phyloP scores from a whole-genome alignment of 1,284 basidiomycete genomes.

The Tremellales sp. region DNA sequence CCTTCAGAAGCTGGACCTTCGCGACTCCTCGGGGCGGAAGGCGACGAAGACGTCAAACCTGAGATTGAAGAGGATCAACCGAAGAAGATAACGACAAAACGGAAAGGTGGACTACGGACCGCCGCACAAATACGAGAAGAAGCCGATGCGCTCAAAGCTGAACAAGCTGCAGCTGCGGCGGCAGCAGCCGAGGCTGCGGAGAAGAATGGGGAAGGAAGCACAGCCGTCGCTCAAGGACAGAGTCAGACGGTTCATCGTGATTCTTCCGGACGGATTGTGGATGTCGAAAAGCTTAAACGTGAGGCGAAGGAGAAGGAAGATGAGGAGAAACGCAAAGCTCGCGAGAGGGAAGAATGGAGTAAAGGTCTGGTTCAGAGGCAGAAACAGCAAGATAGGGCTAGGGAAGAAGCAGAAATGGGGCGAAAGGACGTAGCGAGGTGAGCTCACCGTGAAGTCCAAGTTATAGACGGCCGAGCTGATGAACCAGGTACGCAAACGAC shows the following conservation, averaged over 20 bases:
- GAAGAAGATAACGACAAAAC: constrained; percentile 26
- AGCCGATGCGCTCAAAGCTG: constrained; percentile 45
- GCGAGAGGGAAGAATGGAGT: constrained; percentile 91
- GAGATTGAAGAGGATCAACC: constrained; percentile 21
- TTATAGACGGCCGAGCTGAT: no score
- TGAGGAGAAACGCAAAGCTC: constrained; percentile 75
- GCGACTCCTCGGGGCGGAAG: background rate
- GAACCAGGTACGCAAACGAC: constrained; percentile 67
- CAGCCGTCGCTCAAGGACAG: constrained; percentile 52
- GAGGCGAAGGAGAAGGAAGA: constrained; percentile 74
- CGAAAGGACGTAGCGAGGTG: constrained; percentile 65
- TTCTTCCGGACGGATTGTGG: constrained; percentile 77
- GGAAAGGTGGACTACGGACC: constrained; percentile 69
- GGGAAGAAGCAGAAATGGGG: constrained; percentile 65
- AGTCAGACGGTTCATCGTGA: constrained; percentile 86
- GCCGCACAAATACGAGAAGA: constrained; percentile 52
- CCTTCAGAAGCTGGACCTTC: constrained; percentile 9
- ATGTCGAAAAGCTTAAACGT: constrained; percentile 74
- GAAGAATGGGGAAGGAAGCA: constrained; percentile 56
- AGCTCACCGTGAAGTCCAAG: constrained; percentile 10
- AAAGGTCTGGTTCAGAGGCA: constrained; percentile 87
- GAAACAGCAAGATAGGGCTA: constrained; percentile 61
- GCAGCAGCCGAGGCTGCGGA: constrained; percentile 50
- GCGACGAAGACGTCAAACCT: constrained; percentile 4
- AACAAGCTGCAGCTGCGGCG: constrained; percentile 53